Conservation (phyloP, 2,329 filamentous ascomycete genomes). For the Apiospora rasikravindrae region DNA sequence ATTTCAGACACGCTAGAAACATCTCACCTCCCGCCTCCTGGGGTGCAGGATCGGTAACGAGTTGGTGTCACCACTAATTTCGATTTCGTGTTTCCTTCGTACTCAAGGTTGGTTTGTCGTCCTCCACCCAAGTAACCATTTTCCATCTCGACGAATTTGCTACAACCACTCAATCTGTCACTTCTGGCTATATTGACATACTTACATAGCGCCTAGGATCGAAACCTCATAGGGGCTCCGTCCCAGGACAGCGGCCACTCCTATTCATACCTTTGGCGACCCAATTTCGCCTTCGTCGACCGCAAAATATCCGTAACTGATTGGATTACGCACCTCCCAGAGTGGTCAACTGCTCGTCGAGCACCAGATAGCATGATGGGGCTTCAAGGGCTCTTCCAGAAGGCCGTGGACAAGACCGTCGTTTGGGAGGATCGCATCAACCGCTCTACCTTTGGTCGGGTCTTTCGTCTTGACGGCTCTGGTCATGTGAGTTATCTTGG, state of each 20-base stretch:
- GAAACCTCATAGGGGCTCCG: neutral
- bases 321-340: neutral
- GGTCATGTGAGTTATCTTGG: slow-evolving; percentile 62
- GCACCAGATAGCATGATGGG: neutral
- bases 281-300: neutral
- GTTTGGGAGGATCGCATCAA: slow-evolving; percentile 38
- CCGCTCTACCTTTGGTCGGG: slow-evolving; percentile 53
- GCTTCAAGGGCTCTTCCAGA: slow-evolving; percentile 22
- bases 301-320: neutral
- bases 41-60: slow-evolving; percentile 16
- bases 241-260: neutral
- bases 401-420: slow-evolving; percentile 26
- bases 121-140: slow-evolving; percentile 5
- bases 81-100: slow-evolving; percentile 23
- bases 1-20: slow-evolving; percentile 25
- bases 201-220: neutral
- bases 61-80: slow-evolving; percentile 27
- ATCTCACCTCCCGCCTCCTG: slow-evolving; percentile 9
- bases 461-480: slow-evolving; percentile 68
- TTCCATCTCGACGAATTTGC: neutral
- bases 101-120: slow-evolving; percentile 4
- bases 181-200: neutral
- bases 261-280: neutral
- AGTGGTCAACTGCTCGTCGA: neutral
- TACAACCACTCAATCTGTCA: neutral